Base-by-base conservation (phyloP, 1,284 basidiomycete genomes). In the Wolfiporia cocos region DNA sequence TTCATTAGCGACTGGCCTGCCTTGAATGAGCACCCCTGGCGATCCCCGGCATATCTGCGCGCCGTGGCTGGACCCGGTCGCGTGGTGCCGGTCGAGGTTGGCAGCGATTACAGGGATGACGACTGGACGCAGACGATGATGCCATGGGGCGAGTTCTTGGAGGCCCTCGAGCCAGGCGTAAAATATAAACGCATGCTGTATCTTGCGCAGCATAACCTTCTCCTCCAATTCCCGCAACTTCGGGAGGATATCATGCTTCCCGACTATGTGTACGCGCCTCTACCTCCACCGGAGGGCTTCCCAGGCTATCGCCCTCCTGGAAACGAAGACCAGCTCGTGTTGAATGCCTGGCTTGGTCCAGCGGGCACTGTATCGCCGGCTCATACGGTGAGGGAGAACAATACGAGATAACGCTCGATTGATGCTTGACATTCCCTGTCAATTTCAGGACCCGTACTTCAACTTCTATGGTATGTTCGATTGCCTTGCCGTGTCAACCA, bases 261-360 rank as follows among this genome's bases (percentile, higher is more conserved):
- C 0, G 93, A 97, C 61, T 93, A 94, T 57, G 84, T 91, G 19
- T 96, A 89, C 57, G 71, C 85, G 4, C 72, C 68, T 3, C 74
- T 83, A n/a, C 56, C 68, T 5, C 52, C 71, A 1, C 70, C 74
- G 2, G 48, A 55, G 2, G 63, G 71, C 38, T 73, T 62, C 44
- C 68, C 73, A 0, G 52, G 58, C 2, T 94, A 93, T 57, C 49
- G 52, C 5, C 76, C 86, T 1, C 92, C 90, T 0, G 54, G 58
- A 9, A 85, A 85, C 41, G 74, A 78, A 22, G 84, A 89, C 17
- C 74, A 78, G 23, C 66, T 86, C 9, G 71, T 91, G 10, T 64
- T 90, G 30, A 97, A 95, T 57, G 81, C 78, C 2, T 99, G 95
- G 95, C 58, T 98, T 1, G 95, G 95, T 0, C 89, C 88, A 0